These are phyloP conservation scores for Aureobasidium mangrovei DNA, from an alignment of 2,329 filamentous ascomycete genomes.

Conservation along the genomic window DNA sequence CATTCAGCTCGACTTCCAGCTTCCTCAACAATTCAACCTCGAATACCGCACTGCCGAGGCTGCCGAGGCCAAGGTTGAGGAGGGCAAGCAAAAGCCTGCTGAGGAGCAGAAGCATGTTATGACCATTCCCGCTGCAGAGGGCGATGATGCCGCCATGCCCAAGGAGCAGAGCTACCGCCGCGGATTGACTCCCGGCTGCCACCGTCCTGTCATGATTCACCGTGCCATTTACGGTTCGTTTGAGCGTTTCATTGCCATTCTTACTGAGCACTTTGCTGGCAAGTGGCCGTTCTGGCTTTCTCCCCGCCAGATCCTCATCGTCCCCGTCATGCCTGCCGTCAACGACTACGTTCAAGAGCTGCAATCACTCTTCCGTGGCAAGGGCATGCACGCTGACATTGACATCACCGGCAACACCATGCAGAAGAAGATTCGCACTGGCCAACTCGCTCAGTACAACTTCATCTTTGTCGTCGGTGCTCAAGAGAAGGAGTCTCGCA, in stretches of 20 bases:
- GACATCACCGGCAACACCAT: conserved; percentile 70
- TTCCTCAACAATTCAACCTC: conserved; percentile 76
- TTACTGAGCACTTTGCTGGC: conserved; percentile 75
- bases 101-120: conserved; percentile 22
- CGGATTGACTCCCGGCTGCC: conserved; percentile 59
- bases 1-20: conserved; percentile 88
- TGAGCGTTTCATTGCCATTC: conserved; percentile 61
- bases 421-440: conserved; percentile 82
- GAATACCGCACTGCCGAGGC: conserved; percentile 56
- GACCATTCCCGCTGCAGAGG: conserved; percentile 25
- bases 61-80: conserved; percentile 35
- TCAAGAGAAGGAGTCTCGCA: conserved; percentile 49
- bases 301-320: conserved; percentile 70
- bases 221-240: conserved; percentile 69
- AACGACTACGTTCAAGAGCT: conserved; percentile 70
- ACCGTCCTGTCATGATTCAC: conserved; percentile 79
- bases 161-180: conserved; percentile 30
- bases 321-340: conserved; percentile 65
- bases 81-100: conserved; percentile 26
- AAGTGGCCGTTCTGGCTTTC: conserved; percentile 88
- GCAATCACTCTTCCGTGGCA: conserved; percentile 56
- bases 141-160: conserved; percentile 22
- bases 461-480: conserved; percentile 67
- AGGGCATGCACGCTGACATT: conserved; percentile 61
- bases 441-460: conserved; percentile 74